phyloP scores from a whole-genome alignment of 345 rosid genomes.

The Moricandia arvensis region DNA sequence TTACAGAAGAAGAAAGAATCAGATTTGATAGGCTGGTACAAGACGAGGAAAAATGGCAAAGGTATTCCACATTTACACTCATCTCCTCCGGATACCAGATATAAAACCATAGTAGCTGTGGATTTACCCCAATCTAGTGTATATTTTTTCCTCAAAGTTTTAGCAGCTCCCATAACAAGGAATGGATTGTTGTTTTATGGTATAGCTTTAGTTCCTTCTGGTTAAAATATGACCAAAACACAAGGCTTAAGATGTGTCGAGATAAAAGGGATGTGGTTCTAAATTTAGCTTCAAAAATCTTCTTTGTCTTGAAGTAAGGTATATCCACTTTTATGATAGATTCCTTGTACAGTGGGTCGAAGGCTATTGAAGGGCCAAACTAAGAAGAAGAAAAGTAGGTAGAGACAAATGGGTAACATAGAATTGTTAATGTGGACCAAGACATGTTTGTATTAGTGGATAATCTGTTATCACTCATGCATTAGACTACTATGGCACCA shows the following conservation, averaged over 20 bases:
- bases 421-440: conserved; percentile 66
- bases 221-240: conserved; percentile 69
- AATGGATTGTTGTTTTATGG: conserved; percentile 9
- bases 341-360: conserved; percentile 93
- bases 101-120: not conserved
- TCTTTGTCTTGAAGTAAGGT: conserved; percentile 90
- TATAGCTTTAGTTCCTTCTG: conserved; percentile 87
- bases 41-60: conserved; percentile 83
- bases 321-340: conserved; percentile 97
- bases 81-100: conserved; percentile 9
- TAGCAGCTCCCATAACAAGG: conserved; percentile 12
- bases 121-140: not conserved
- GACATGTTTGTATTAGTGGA: conserved; percentile 81
- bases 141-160: not conserved
- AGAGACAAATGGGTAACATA: conserved; percentile 50
- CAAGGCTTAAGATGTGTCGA: conserved; percentile 70
- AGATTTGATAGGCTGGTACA: conserved; percentile 69
- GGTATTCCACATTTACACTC: conserved; percentile 45
- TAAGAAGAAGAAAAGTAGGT: conserved; percentile 60
- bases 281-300: conserved; percentile 81
- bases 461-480: conserved; percentile 67
- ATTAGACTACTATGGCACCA: conserved; percentile 82
- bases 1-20: conserved; percentile 77
- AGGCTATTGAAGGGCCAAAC: conserved; percentile 88
- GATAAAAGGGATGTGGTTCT: conserved; percentile 79